Percentiles rank a stretch among this genome's conserved stretches.
These are phyloP conservation scores for Kernera saxatilis DNA, from an alignment of 345 rosid species.

Conservation along the genomic window DNA sequence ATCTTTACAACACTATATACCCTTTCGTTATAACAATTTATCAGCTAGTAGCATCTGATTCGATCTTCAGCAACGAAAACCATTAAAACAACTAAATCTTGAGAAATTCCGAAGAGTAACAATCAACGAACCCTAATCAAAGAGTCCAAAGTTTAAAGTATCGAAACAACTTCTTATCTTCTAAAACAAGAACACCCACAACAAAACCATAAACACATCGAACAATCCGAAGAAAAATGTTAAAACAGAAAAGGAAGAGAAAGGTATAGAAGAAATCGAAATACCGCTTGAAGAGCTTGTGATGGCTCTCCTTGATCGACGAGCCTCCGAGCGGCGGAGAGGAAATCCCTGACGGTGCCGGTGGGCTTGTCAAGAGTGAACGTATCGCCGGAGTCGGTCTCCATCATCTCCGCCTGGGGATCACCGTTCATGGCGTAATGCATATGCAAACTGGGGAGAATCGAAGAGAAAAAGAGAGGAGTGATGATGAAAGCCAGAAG, in stretches of 20 bases:
- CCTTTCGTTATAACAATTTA: neutral
- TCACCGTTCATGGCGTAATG: constrained; percentile 39
- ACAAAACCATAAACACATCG: neutral
- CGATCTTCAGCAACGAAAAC: neutral
- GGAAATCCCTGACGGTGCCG: constrained; percentile 39
- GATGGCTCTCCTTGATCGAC: constrained; percentile 74
- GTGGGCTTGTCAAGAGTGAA: constrained; percentile 17
- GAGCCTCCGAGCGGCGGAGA: constrained; percentile 64
- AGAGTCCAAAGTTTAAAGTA: neutral
- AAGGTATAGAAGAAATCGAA: neutral
- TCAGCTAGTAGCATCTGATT: neutral
- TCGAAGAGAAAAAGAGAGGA: neutral
- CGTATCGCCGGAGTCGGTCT: constrained; percentile 30
- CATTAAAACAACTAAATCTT: neutral
- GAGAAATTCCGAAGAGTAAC: neutral
- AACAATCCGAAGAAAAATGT: neutral
- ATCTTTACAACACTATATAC: neutral
- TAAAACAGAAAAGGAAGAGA: neutral
- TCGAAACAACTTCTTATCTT: neutral
- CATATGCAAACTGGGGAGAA: neutral
- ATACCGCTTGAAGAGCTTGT: constrained; percentile 90
- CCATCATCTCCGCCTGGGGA: constrained; percentile 43
- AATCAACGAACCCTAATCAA: neutral
- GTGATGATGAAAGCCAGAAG: neutral
- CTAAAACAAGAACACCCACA: neutral